Base-by-base conservation (phyloP, 352 stramenopile species). In the Phytopythium boreale region DNA sequence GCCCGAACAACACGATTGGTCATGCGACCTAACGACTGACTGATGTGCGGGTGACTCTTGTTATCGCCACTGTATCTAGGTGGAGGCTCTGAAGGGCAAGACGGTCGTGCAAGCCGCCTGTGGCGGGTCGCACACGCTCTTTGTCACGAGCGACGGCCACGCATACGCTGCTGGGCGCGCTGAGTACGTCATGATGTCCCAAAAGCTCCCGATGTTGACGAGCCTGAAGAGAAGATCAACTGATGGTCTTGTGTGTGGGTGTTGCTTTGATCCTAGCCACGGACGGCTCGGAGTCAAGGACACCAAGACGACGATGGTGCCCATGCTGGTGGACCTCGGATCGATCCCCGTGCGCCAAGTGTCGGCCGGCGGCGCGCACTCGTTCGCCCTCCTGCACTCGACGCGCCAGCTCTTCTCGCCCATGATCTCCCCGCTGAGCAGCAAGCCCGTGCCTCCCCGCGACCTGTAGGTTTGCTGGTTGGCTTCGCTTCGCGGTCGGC, bases 111-210 rank as follows among this genome's bases (percentile, higher is more conserved):
- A 94, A 56, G 86, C 82, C 36, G 82, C 86, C 14, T 91, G 82
- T n/a, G 86, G 86, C 55, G 79, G 79, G 14, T 88, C 79, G 63
- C 90, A 97, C 81, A 96, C 89, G 43, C 70, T 96, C 43, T 95
- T 97, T 49, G 76, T 97, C 37, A 95, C 87, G 24, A 82, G 78
- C 47, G 84, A 97, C 29, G 91, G 91, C 34, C 68, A 90, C 49
- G 87, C 88, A 17, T 97, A 87, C 67, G 93, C 87, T 67, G 86
- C 81, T 50, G 90, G 92, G 50, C 72, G 82, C 53, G 76, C 89
- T 27, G 89, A 97, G 85, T 97, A 85, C 66, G 90, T 79, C 14
- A 11, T 36, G 22, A n/a, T n/a, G 8, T 53, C 14, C 43, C 9
- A 1, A 24, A 4, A 44, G 52, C 12, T 34, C 10, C 27, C 2